Evolutionary conservation across 345 rosid species (phyloP), one percentile per base, ranked within the genome.

Genomic region (Hibiscus trionum): DNA sequence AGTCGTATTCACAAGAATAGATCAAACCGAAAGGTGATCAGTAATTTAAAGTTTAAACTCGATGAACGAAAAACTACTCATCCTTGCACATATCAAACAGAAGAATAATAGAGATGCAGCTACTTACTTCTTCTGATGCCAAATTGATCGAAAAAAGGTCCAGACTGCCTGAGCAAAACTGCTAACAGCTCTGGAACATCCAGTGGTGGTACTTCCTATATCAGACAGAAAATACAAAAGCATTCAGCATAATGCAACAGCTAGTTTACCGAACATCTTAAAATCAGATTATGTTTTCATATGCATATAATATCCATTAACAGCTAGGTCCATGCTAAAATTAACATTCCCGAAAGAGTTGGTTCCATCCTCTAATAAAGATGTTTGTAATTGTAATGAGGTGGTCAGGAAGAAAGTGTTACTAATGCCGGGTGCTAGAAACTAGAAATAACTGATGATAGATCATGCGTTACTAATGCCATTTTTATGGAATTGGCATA

Each of bases 121-220:
- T 42, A 67, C 85, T 83, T 80, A 76, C 99, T 97, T 80, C 77
- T 89, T 78, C 88, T 83, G 42, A 92, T 84, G 58, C 97, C 97
- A 74, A 94, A 84, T 75, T 94, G 97, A 85, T 94, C 97, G 78
- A 94, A 78, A 85, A 91, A 85, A 16, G 97, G 91, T 72, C 80
- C 97, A 47, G 97, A 91, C 69, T 90, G 97, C 73, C 93, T 86
- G 76, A 90, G 95, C 83, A 91, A 84, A 82, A 80, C 85, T 69
- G 97, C 97, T 69, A 94, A 81, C 72, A 94, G 94, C 77, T 94
- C 97, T 10, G 97, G 84, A 19, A 87, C 90, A 79, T 94, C 97
- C 82, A 94, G 74, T 7, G 98, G 95, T 0, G 86, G 93, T 11
- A 94, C 95, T 71, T 88, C 93, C 98, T 94, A 59, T 58, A 70